A percentile compares a stretch with the other conserved stretches of the same genome.
Evolutionary conservation across 2,329 filamentous ascomycete genomes (phyloP).

Genomic region (Paraphaeosphaeria minitans): DNA sequence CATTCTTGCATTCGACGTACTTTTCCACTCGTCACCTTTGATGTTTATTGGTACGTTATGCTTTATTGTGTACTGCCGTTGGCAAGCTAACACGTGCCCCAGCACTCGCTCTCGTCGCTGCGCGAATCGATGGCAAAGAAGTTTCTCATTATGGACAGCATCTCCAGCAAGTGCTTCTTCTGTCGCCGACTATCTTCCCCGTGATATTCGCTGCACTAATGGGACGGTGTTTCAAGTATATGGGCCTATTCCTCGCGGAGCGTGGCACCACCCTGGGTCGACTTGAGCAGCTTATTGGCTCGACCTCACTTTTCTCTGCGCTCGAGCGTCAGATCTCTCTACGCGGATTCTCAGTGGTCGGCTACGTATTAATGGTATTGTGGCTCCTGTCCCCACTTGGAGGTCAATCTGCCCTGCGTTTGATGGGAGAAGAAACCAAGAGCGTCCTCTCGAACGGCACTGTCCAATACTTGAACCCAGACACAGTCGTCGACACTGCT

Average conservation of each 20-base stretch:
- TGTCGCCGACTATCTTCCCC: constrained; percentile 37
- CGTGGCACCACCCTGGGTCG: constrained; percentile 37
- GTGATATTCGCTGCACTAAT: constrained; percentile 38
- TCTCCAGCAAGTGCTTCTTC: constrained; percentile 25
- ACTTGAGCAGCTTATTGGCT: constrained; percentile 36
- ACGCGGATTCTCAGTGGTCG: constrained; percentile 30
- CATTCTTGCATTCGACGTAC: constrained; percentile 28
- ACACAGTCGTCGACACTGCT: constrained; percentile 14
- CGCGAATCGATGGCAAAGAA: constrained; percentile 25
- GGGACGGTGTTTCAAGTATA: constrained; percentile 33
- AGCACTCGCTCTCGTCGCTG: constrained; percentile 34
- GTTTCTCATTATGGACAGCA: constrained; percentile 20
- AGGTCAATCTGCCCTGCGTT: constrained; percentile 37
- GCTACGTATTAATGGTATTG: constrained; percentile 27
- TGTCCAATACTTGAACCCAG: constrained; percentile 26
- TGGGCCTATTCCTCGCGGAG: constrained; percentile 34
- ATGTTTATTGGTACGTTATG: constrained; percentile 31
- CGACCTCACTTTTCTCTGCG: constrained; percentile 37
- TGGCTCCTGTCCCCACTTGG: constrained; percentile 39
- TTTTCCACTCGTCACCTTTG: constrained; percentile 32
- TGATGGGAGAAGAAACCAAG: constrained; percentile 23
- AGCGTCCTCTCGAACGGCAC: constrained; percentile 18
- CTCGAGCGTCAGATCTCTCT: constrained; percentile 37
- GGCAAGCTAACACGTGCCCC: background rate
- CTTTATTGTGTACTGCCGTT: background rate